phyloP scores from a whole-genome alignment of 345 rosid genomes.

The Gossypium turneri region DNA sequence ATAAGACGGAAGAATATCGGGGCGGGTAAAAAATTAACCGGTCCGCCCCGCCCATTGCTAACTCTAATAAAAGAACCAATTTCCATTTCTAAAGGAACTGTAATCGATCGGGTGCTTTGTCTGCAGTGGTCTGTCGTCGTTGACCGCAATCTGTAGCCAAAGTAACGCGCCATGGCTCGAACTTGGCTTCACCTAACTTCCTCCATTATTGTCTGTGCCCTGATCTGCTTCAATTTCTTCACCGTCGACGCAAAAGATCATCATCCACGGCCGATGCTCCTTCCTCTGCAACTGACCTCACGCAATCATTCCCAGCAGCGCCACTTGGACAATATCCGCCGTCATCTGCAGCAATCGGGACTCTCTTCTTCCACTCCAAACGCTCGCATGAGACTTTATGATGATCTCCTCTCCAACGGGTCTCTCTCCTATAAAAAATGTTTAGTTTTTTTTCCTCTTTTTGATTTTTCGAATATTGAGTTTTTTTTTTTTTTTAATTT shows the following conservation, averaged over 20 bases:
- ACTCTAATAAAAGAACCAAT: not conserved
- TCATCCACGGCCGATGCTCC: constrained; percentile 42
- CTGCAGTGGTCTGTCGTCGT: not conserved
- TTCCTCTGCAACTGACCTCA: constrained; percentile 54
- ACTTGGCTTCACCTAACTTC: constrained; percentile 8
- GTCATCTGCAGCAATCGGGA: constrained; percentile 61
- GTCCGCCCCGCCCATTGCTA: no score
- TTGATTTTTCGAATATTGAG: not conserved
- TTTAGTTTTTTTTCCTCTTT: not conserved
- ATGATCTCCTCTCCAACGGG: constrained; percentile 72
- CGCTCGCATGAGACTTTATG: constrained; percentile 78
- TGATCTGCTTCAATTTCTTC: constrained; percentile 8
- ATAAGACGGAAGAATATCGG: no score
- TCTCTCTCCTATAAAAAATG: constrained; percentile 12
- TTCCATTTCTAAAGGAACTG: not conserved
- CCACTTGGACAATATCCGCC: constrained; percentile 45
- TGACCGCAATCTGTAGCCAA: not conserved
- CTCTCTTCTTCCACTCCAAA: constrained; percentile 39
- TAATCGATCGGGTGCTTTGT: not conserved
- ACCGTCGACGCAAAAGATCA: constrained; percentile 12
- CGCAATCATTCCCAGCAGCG: constrained; percentile 41
- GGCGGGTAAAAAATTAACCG: no score
- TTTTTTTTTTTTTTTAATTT: not conserved
- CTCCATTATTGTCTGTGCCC: constrained; percentile 18
- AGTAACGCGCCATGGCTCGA: constrained; percentile 28